phyloP scores from a whole-genome alignment of 1,139 yeast species.

The Magnusiomyces suaveolens region DNA sequence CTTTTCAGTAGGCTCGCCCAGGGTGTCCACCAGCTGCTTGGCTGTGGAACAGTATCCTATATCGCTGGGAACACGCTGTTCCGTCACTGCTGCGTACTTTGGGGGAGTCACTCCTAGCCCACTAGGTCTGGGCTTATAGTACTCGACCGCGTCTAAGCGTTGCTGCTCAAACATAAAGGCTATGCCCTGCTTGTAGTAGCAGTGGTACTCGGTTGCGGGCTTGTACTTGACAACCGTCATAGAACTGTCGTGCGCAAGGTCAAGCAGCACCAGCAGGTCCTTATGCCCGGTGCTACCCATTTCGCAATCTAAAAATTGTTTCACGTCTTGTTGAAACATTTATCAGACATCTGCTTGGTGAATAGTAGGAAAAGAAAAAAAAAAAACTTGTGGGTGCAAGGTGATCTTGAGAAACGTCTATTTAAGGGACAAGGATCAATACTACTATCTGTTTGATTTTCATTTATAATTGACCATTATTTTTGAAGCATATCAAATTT shows the following conservation, averaged over 20 bases:
- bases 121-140: conserved; percentile 17
- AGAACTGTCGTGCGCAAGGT: too few species aligned
- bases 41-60: conserved; percentile 19
- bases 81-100: conserved; percentile 14
- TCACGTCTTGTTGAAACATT: neutral
- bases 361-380: too few species aligned
- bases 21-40: conserved; percentile 20
- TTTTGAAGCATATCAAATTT: neutral
- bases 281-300: neutral
- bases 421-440: too few species aligned
- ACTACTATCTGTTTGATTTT: too few species aligned
- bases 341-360: too few species aligned
- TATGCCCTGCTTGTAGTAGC: conserved; percentile 21
- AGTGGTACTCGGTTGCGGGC: conserved; percentile 17
- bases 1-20: conserved; percentile 26
- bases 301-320: neutral
- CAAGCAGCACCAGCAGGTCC: too few species aligned
- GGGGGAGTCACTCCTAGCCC: too few species aligned
- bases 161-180: conserved; percentile 18
- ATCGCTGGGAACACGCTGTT: conserved; percentile 15
- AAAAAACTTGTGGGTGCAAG: too few species aligned
- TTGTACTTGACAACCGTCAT: neutral
- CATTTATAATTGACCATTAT: too few species aligned
- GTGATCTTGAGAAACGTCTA: too few species aligned
- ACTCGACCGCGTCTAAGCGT: conserved; percentile 22